Evolutionary conservation across 169 alveolate species (phyloP).

Genomic region (Cryptosporidium muris): DNA sequence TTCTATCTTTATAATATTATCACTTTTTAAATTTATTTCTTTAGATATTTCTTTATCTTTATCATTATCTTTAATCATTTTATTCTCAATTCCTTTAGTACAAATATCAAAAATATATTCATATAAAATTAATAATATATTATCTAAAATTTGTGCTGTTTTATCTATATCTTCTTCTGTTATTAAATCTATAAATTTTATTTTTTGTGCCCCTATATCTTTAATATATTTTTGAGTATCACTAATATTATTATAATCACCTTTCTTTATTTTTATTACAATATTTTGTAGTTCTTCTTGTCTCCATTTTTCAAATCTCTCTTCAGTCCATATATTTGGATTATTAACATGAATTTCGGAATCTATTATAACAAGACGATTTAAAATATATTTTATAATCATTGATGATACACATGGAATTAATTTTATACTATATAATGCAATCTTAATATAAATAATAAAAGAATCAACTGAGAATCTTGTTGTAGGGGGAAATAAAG

Average conservation of each 20-base stretch:
- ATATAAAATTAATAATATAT: constrained; percentile 5
- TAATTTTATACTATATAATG: constrained; percentile 22
- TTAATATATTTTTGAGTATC: constrained; percentile 33
- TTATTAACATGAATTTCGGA: constrained; percentile 34
- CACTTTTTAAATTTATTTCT: constrained; percentile 7
- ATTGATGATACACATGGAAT: constrained; percentile 24
- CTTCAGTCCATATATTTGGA: constrained; percentile 35
- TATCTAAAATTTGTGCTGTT: constrained; percentile 51
- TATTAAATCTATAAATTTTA: constrained; percentile 17
- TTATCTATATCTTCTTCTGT: constrained; percentile 68
- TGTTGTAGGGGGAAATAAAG: constrained; percentile 23
- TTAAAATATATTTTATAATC: constrained; percentile 21
- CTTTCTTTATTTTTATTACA: constrained; percentile 38
- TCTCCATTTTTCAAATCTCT: constrained; percentile 69
- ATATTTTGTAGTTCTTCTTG: constrained; percentile 56
- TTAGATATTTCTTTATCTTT: not conserved
- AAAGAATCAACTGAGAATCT: constrained; percentile 47
- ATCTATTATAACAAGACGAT: constrained; percentile 19
- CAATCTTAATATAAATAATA: constrained; percentile 12
- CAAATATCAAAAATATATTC: constrained; percentile 38
- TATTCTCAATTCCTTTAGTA: constrained; percentile 27
- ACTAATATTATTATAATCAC: constrained; percentile 23
- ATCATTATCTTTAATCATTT: not conserved
- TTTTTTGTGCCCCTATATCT: constrained; percentile 4
- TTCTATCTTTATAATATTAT: not conserved